Base-by-base conservation (phyloP, 202 grass and related monocot species). In the Elaeis oleifera region DNA sequence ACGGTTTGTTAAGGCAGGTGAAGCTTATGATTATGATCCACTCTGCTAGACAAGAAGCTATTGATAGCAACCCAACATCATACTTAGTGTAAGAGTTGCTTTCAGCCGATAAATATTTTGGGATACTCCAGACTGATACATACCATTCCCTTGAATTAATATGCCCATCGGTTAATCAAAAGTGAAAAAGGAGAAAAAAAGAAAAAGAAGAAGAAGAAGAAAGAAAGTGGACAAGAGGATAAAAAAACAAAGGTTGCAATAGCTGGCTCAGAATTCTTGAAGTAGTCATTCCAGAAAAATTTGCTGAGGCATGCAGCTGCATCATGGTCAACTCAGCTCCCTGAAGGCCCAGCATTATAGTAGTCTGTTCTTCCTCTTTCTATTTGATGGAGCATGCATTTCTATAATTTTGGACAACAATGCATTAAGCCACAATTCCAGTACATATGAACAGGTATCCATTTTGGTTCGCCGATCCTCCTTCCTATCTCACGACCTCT, bases 1-100 rank as follows among this genome's bases (percentile, higher is more conserved):
- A 15, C 82, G 92, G 54, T 97, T 97, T 56, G 69, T 97, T 66
- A 97, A 97, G 76, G 82, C 79, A 1, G 92, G 92, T 64, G 92
- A 97, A 89, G 92, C 92, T 54, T 96, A 96, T 13, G 94, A 99
- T 72, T 99, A 99, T 4, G 94, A 99, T 72, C 94, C 94, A 56
- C 94, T 99, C 5, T 82, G 74, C 74, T 54, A 86, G 49, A 78
- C 94, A 31, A 89, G 80, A 76, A 99, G 94, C 74, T 99, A 75
- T 74, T 99, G 75, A 99, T 61, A 44, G 60, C 56, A 69, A 13
- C 9, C 57, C 22, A 59, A 72, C 23, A 60, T 31, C 44, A 50
- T 74, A 51, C 67, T 60, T 18, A 26, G 68, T 17, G 55, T 69
- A 67, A 81, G 61, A 7, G 54, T 82, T 76, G 68, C 53, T 51